A percentile compares a stretch with the other conserved stretches of the same genome.
Conservation (phyloP, 2,329 filamentous ascomycete species). For the Lithohypha guttulata region DNA sequence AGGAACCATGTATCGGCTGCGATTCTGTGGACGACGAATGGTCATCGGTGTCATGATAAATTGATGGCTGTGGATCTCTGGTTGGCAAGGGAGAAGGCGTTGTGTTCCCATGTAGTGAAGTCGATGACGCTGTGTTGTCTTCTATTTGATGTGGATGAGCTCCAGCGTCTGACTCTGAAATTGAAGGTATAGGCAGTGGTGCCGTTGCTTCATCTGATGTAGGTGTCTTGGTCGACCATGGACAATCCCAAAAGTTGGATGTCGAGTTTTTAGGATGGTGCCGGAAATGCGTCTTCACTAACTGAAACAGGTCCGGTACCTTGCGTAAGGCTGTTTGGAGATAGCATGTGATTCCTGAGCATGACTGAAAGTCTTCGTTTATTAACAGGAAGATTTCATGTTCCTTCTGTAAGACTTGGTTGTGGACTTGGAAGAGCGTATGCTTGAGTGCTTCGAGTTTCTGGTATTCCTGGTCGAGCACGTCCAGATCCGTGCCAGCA, state of each 20-base stretch:
- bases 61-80: too few species aligned
- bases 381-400: slow-evolving; percentile 23
- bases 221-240: background rate
- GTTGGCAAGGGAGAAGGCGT: too few species aligned
- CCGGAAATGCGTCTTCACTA: slow-evolving; percentile 24
- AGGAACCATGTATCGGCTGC: too few species aligned
- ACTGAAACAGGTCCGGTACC: slow-evolving; percentile 23
- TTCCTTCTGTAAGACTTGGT: slow-evolving; percentile 23
- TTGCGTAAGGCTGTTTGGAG: slow-evolving; percentile 24
- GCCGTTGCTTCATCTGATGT: background rate
- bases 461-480: slow-evolving; percentile 21
- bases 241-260: slow-evolving; percentile 1
- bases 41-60: too few species aligned
- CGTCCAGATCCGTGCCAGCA: background rate
- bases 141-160: background rate
- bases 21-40: too few species aligned
- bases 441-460: slow-evolving; percentile 23
- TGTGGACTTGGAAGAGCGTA: slow-evolving; percentile 21
- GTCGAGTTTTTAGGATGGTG: slow-evolving; percentile 12
- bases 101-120: too few species aligned
- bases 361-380: slow-evolving; percentile 22
- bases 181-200: too few species aligned
- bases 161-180: too few species aligned
- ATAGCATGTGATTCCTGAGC: slow-evolving; percentile 24
- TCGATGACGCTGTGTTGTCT: too few species aligned